A percentile compares a stretch with the other conserved stretches of the same genome.
phyloP scores from a whole-genome alignment of 2,329 filamentous ascomycete genomes.

The Aspergillus pseudoterreus region DNA sequence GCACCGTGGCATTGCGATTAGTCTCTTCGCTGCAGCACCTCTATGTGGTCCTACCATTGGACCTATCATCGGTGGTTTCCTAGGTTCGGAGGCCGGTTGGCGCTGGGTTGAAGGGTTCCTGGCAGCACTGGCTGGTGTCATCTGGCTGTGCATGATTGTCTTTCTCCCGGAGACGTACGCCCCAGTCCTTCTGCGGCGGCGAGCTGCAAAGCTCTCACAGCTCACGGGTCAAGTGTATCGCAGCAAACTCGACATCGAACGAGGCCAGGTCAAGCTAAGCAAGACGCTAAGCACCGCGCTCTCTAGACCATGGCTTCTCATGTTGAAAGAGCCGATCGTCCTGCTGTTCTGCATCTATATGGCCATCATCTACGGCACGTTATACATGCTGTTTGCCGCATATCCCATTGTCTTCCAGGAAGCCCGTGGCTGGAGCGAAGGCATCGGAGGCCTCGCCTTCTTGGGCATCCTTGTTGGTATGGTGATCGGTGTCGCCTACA shows the following conservation, averaged over 20 bases:
- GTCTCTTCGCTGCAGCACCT: constrained; percentile 2
- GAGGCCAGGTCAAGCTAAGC: not conserved
- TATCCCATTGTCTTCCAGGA: constrained; percentile 4
- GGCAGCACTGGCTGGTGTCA: not conserved
- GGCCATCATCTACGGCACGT: constrained; percentile 3
- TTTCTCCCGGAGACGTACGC: constrained; percentile 2
- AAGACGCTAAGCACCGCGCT: constrained; percentile 1
- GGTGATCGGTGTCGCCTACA: not conserved
- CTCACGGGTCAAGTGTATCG: not conserved
- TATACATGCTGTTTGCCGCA: constrained; percentile 5
- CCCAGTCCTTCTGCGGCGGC: constrained; percentile 1
- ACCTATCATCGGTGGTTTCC: constrained; percentile 1
- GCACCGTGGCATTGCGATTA: constrained; percentile 1
- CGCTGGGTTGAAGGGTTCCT: constrained; percentile 2
- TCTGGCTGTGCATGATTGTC: not conserved
- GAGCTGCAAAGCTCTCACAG: not conserved
- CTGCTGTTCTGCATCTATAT: constrained; percentile 2
- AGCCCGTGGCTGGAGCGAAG: constrained; percentile 3
- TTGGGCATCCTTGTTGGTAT: constrained; percentile 1
- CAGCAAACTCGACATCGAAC: not conserved
- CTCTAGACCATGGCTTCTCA: constrained; percentile 2
- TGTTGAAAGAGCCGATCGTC: constrained; percentile 1
- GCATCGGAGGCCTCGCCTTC: constrained; percentile 2
- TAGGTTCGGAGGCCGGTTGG: constrained; percentile 1
- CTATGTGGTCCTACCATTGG: constrained; percentile 2